Evolutionary conservation across 2,329 filamentous ascomycete species (phyloP).

Genomic region (Penicillium sp.): DNA sequence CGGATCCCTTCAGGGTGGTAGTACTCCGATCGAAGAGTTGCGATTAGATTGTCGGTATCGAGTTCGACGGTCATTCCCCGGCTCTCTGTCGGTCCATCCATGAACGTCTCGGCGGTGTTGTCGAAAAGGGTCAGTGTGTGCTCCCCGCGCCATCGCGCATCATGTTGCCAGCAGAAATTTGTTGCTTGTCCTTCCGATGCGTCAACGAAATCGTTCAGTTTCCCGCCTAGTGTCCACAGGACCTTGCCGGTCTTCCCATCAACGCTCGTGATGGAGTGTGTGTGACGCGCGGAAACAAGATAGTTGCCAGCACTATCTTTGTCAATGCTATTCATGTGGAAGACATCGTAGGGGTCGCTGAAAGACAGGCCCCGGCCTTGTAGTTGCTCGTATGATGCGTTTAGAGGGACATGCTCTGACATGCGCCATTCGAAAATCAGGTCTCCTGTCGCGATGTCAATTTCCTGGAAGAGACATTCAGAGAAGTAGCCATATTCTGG

Average conservation of each 20-base stretch:
- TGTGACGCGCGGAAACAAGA: constrained; percentile 54
- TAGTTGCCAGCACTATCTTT: constrained; percentile 55
- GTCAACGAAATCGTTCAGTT: constrained; percentile 48
- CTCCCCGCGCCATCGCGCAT: constrained; percentile 43
- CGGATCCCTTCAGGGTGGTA: constrained; percentile 40
- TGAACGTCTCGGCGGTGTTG: constrained; percentile 30
- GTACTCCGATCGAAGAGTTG: constrained; percentile 40
- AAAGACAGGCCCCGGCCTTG: constrained; percentile 9
- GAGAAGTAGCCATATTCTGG: constrained; percentile 32
- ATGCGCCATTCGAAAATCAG: constrained; percentile 39
- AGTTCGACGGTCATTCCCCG: constrained; percentile 48
- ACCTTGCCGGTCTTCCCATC: constrained; percentile 49
- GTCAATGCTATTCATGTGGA: constrained; percentile 59
- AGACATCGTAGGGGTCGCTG: constrained; percentile 52
- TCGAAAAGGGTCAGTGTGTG: constrained; percentile 40
- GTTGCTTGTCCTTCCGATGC: constrained; percentile 43
- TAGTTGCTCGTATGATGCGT: constrained; percentile 18
- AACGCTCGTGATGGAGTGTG: constrained; percentile 50
- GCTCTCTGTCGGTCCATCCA: constrained; percentile 29
- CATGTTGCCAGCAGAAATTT: constrained; percentile 49
- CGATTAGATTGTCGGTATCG: constrained; percentile 42
- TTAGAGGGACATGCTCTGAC: constrained; percentile 32
- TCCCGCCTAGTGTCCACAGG: constrained; percentile 57
- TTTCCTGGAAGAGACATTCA: constrained; percentile 33
- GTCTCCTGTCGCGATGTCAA: constrained; percentile 37